Base-by-base conservation (phyloP, 495 filamentous ascomycete species). In the Xylaria venustula region DNA sequence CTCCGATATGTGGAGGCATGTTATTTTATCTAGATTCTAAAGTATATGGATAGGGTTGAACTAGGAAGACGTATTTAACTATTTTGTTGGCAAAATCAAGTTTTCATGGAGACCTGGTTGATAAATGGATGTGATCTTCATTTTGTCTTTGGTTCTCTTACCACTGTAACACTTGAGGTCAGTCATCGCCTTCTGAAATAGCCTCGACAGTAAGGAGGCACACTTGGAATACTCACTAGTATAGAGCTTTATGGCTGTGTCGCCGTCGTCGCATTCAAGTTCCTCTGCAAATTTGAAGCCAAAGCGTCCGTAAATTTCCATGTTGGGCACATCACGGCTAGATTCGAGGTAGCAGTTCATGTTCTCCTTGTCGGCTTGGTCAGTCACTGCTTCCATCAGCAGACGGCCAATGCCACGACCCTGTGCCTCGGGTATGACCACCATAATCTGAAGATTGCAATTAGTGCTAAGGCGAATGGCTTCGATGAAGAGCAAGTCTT, bases 291-390 rank as follows among this genome's bases (percentile, higher is more conserved):
- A 70, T 70, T 77, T 69, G 72, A 90, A 89, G 44, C 86, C 87
- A 77, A 88, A 81, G 71, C 74, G 79, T 65, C 84, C 79, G 74
- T 90, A 90, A 20, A 90, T 89, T 45, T 74, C 72, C 70, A 87
- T 72, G 66, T 89, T 90, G 22, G 86, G 86, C 58, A 79, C 77
- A 40, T 80, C 80, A 58, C 84, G 79, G 59, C 81, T 85, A 48
- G 83, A 86, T 67, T 90, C 87, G 59, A 90, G 71, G 64, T 89
- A 90, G 64, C 85, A 88, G 34, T 75, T 75, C 69, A 79, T 78
- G 1, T 82, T 81, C 67, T 88, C 85, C 20, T 63, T 64, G 64
- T 89, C 87, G 11, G 87, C 87, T 63, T 68, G 70, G 54, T 80
- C 71, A 32, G 84, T 83, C 4, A 89, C 83, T 34, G 76, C 70